These are phyloP conservation scores for Phlebiopsis flavidoalba DNA, from an alignment of 768 basidiomycete genomes.

Conservation along the genomic window DNA sequence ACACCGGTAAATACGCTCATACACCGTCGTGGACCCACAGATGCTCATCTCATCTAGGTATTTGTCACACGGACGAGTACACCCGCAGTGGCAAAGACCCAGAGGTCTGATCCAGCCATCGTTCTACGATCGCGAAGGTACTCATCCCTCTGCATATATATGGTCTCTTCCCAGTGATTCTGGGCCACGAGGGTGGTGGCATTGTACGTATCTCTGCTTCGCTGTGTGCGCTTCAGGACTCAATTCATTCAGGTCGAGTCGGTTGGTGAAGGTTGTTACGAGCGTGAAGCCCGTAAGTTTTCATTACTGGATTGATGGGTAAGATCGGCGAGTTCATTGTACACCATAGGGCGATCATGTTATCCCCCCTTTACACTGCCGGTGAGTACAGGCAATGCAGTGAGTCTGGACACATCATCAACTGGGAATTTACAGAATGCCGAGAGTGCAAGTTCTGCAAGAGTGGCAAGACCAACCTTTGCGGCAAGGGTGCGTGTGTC, in stretches of 20 bases:
- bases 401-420: neutral
- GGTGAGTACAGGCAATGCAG: conserved; percentile 37
- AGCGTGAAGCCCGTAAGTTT: conserved; percentile 50
- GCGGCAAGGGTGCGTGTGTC: conserved; percentile 65
- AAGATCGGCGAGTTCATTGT: neutral
- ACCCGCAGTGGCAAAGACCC: conserved; percentile 94
- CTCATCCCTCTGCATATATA: conserved; percentile 25
- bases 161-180: conserved; percentile 89
- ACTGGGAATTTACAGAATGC: conserved; percentile 48
- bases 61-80: conserved; percentile 98
- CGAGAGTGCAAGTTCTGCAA: conserved; percentile 98
- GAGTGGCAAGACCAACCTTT: conserved; percentile 98
- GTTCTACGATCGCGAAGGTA: conserved; percentile 12
- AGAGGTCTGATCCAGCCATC: conserved; percentile 50
- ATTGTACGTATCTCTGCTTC: conserved; percentile 48
- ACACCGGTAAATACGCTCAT: conserved; percentile 60
- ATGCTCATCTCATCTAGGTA: conserved; percentile 39
- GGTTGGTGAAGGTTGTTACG: conserved; percentile 94
- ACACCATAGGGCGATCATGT: conserved; percentile 82
- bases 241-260: conserved; percentile 73
- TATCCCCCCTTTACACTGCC: conserved; percentile 92
- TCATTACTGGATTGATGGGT: neutral
- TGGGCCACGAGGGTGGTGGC: conserved; percentile 94
- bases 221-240: conserved; percentile 1
- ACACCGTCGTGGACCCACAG: neutral